Conservation (phyloP, 495 filamentous ascomycete species). For the Talaromyces adpressus region DNA sequence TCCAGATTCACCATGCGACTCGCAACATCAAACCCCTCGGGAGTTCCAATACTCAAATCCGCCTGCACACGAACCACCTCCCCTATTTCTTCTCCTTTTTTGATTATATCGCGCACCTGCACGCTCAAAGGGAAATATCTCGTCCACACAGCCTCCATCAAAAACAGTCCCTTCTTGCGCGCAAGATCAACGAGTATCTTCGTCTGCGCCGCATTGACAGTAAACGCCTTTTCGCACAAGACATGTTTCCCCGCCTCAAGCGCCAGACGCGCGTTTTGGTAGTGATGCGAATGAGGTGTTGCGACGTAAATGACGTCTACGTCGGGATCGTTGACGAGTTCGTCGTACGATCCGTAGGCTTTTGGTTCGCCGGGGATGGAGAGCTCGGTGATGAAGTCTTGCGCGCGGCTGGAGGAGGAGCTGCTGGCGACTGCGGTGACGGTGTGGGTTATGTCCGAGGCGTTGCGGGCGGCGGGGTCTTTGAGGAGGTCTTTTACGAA, state of each 20-base stretch:
- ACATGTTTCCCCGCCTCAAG: slow-evolving; percentile 82
- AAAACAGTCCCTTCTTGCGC: slow-evolving; percentile 68
- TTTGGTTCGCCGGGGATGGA: slow-evolving; percentile 57
- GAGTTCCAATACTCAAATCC: slow-evolving; percentile 53
- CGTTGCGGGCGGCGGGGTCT: slow-evolving; percentile 64
- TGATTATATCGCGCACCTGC: slow-evolving; percentile 65
- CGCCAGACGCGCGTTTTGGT: slow-evolving; percentile 78
- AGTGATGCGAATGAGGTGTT: slow-evolving; percentile 94
- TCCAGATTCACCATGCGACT: slow-evolving; percentile 85
- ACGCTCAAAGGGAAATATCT: slow-evolving; percentile 79
- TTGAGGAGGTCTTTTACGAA: slow-evolving; percentile 80
- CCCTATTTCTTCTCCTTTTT: slow-evolving; percentile 59
- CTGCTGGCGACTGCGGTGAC: slow-evolving; percentile 80
- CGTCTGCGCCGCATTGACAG: slow-evolving; percentile 77
- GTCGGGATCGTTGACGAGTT: slow-evolving; percentile 67
- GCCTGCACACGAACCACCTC: slow-evolving; percentile 70
- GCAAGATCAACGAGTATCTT: slow-evolving; percentile 69
- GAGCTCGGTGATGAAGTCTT: slow-evolving; percentile 62
- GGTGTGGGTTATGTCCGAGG: slow-evolving; percentile 69
- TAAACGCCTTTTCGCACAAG: slow-evolving; percentile 90
- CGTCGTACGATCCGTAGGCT: slow-evolving; percentile 74
- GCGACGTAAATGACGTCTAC: slow-evolving; percentile 90
- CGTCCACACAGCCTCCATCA: slow-evolving; percentile 98
- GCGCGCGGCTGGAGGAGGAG: slow-evolving; percentile 58
- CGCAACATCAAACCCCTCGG: slow-evolving; percentile 43